Conservation (phyloP, 768 basidiomycete species). For the Collybia sordida region DNA sequence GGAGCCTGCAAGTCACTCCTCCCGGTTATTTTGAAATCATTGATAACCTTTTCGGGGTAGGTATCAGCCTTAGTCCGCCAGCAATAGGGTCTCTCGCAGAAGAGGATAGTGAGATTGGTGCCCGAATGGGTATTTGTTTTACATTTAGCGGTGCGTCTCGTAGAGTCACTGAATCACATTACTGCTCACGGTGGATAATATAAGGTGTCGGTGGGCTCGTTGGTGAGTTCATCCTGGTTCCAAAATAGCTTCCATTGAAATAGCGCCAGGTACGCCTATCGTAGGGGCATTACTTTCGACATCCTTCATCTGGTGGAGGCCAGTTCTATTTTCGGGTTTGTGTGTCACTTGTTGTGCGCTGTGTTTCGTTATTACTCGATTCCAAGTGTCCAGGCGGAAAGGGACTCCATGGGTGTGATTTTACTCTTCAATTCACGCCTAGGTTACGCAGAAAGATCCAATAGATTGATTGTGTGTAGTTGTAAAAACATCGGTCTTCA, state of each 20-base stretch:
- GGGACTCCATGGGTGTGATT: constrained; percentile 20
- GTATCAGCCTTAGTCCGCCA: constrained; percentile 42
- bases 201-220: constrained; percentile 41
- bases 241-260: too few relatives aligned
- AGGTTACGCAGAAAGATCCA: too few relatives aligned
- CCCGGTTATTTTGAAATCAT: neutral
- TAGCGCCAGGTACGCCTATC: constrained; percentile 48
- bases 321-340: constrained; percentile 52
- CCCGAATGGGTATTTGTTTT: constrained; percentile 44
- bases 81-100: constrained; percentile 41
- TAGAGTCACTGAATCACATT: too few relatives aligned
- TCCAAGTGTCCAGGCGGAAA: constrained; percentile 21
- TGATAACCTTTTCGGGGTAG: constrained; percentile 16
- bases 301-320: constrained; percentile 58
- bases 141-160: too few relatives aligned
- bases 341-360: constrained; percentile 27
- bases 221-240: constrained; percentile 23
- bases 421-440: too few relatives aligned
- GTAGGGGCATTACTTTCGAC: constrained; percentile 54
- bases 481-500: too few relatives aligned
- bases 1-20: constrained; percentile 32
- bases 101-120: constrained; percentile 52
- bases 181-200: too few relatives aligned
- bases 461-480: too few relatives aligned
- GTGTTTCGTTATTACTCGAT: constrained; percentile 28